Conservation (phyloP, 2,329 filamentous ascomycete species). For the Dryadomyces quercivorus region DNA sequence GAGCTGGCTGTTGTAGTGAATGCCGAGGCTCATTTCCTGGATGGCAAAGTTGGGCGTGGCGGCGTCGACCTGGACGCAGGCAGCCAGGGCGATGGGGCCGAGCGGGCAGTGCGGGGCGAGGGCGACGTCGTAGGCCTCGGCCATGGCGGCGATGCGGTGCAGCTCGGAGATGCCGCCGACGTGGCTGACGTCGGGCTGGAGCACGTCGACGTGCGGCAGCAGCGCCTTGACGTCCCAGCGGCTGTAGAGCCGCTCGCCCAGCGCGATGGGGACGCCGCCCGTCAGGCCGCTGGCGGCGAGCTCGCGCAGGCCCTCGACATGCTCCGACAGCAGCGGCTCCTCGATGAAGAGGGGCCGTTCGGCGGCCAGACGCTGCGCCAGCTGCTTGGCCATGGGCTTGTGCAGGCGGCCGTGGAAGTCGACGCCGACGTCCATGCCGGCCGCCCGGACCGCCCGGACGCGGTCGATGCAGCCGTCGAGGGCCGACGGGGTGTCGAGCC, state of each 20-base stretch:
- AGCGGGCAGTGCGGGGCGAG: constrained; percentile 55
- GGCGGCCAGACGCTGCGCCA: constrained; percentile 49
- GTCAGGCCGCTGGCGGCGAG: constrained; percentile 26
- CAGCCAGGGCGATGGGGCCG: constrained; percentile 54
- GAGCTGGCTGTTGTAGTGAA: constrained; percentile 51
- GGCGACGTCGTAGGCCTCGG: constrained; percentile 53
- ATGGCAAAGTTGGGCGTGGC: constrained; percentile 47
- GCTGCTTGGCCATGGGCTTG: constrained; percentile 58
- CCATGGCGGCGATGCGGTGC: constrained; percentile 49
- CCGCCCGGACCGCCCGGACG: constrained; percentile 46
- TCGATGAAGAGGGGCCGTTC: constrained; percentile 54
- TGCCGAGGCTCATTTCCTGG: constrained; percentile 58
- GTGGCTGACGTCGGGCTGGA: constrained; percentile 55
- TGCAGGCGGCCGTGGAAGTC: constrained; percentile 60
- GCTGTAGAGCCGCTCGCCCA: constrained; percentile 52
- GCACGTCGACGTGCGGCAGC: constrained; percentile 51
- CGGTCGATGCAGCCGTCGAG: constrained; percentile 47
- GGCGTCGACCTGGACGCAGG: constrained; percentile 48
- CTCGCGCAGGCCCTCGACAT: constrained; percentile 44
- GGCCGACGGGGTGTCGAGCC: constrained; percentile 50
- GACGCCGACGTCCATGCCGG: constrained; percentile 53
- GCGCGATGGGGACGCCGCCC: constrained; percentile 48
- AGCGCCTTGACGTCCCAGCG: constrained; percentile 56
- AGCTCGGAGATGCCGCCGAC: constrained; percentile 54
- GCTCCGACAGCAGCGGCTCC: constrained; percentile 52